phyloP scores from a whole-genome alignment of 2,329 filamentous ascomycete genomes.

The Verticillium tricorpus region DNA sequence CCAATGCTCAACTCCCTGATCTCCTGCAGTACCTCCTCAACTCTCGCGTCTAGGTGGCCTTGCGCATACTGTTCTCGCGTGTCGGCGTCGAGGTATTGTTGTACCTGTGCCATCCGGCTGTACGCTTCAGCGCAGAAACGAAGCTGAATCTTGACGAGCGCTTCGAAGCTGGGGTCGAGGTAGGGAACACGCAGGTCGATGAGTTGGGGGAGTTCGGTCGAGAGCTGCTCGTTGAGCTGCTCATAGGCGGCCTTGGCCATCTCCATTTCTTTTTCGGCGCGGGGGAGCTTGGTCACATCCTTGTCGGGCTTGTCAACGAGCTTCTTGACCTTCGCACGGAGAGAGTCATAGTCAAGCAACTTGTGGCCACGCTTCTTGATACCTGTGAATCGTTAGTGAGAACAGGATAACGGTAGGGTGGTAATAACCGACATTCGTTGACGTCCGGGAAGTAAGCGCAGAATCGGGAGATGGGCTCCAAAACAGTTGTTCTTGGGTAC shows the following conservation, averaged over 20 bases:
- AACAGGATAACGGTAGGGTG: background rate
- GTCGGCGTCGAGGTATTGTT: constrained; percentile 94
- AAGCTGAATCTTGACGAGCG: constrained; percentile 96
- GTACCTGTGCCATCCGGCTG: constrained; percentile 96
- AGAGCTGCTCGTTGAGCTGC: constrained; percentile 94
- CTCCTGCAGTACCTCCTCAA: constrained; percentile 94
- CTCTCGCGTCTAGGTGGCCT: constrained; percentile 83
- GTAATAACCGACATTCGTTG: constrained; percentile 71
- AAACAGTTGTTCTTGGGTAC: constrained; percentile 70
- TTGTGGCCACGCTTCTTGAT: constrained; percentile 99
- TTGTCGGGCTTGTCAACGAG: constrained; percentile 98
- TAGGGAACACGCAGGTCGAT: constrained; percentile 97
- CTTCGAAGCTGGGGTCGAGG: constrained; percentile 94
- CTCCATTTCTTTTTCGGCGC: constrained; percentile 93
- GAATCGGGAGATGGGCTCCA: constrained; percentile 93
- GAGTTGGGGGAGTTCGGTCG: constrained; percentile 85
- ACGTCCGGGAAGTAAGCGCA: constrained; percentile 99
- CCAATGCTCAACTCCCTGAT: constrained; percentile 95
- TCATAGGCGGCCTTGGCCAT: constrained; percentile 93
- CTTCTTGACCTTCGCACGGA: constrained; percentile 94
- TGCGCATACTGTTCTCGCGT: constrained; percentile 94
- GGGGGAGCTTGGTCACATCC: constrained; percentile 92
- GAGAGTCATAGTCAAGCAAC: constrained; percentile 93
- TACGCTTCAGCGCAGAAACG: constrained; percentile 98
- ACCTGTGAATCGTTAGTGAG: constrained; percentile 36